These are phyloP conservation scores for Vaccinium darrowii DNA, from an alignment of 148 eudicot species.

Conservation along the genomic window DNA sequence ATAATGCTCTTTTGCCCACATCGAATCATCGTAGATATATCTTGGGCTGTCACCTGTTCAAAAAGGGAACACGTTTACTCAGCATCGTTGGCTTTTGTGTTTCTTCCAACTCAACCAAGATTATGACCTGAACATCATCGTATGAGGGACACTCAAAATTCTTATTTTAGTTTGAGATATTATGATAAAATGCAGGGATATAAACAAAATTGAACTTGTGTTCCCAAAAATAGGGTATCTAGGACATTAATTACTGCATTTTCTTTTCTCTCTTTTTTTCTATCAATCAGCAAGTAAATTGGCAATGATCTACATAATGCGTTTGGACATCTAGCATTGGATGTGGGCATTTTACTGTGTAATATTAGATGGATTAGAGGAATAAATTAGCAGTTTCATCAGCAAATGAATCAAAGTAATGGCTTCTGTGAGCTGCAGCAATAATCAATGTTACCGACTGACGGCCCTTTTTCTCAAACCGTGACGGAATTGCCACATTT, in stretches of 20 bases:
- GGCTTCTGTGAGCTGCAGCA: background rate
- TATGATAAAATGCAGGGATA: background rate
- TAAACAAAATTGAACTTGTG: background rate
- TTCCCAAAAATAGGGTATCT: background rate
- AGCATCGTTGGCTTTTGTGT: background rate
- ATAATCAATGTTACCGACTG: background rate
- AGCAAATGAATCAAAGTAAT: background rate
- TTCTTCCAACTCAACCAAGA: background rate
- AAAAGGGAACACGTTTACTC: background rate
- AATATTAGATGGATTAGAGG: background rate
- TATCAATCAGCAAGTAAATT: background rate
- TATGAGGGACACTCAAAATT: background rate
- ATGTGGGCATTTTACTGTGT: background rate
- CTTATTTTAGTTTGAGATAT: background rate
- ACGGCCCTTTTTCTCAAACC: background rate
- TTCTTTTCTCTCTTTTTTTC: background rate
- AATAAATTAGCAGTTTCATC: background rate
- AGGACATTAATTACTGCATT: background rate
- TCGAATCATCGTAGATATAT: slow-evolving; percentile 79
- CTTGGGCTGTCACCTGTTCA: slow-evolving; percentile 83
- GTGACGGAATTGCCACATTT: background rate
- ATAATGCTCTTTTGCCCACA: slow-evolving; percentile 67
- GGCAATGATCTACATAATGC: background rate
- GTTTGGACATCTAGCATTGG: background rate
- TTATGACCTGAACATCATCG: background rate